phyloP scores from a whole-genome alignment of 1,284 basidiomycete species.

The Irpex rosettiformis region DNA sequence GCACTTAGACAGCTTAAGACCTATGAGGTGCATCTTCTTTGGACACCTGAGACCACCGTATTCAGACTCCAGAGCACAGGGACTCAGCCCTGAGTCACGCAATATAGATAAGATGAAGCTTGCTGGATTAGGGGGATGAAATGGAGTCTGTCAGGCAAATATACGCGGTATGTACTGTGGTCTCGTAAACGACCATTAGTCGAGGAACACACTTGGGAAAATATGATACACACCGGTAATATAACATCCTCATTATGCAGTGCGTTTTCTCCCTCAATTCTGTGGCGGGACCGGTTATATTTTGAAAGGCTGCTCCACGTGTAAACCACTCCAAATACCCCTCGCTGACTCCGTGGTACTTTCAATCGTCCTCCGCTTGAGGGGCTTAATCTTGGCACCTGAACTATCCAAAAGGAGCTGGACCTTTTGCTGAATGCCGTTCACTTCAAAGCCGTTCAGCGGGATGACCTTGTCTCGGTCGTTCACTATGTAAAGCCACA shows the following conservation, averaged over 20 bases:
- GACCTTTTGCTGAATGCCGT: slow-evolving; percentile 69
- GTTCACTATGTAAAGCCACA: slow-evolving; percentile 48
- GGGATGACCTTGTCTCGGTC: slow-evolving; percentile 78
- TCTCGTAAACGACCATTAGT: background rate
- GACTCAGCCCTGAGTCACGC: background rate
- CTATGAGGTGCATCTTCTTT: too few species aligned
- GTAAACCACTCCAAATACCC: slow-evolving; percentile 84
- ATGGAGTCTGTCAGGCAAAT: background rate
- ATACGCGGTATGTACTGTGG: background rate
- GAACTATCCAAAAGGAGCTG: slow-evolving; percentile 82
- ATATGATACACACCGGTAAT: background rate
- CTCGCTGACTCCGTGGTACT: slow-evolving; percentile 75
- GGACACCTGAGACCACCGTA: too few species aligned
- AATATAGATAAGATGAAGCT: background rate
- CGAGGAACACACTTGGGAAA: background rate
- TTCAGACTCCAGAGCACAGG: too few species aligned
- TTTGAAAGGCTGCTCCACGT: slow-evolving; percentile 53
- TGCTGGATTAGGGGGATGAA: background rate
- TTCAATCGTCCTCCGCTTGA: slow-evolving; percentile 71
- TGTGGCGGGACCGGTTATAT: slow-evolving; percentile 28
- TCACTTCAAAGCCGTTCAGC: slow-evolving; percentile 68
- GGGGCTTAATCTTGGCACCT: slow-evolving; percentile 75
- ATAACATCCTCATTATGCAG: background rate
- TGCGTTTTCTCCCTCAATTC: slow-evolving; percentile 3
- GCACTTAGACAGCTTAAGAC: too few species aligned